Percentiles rank a stretch among this genome's conserved stretches.
Evolutionary conservation across 305 asterid genomes (phyloP).

Genomic region (Solanum hybrid): DNA sequence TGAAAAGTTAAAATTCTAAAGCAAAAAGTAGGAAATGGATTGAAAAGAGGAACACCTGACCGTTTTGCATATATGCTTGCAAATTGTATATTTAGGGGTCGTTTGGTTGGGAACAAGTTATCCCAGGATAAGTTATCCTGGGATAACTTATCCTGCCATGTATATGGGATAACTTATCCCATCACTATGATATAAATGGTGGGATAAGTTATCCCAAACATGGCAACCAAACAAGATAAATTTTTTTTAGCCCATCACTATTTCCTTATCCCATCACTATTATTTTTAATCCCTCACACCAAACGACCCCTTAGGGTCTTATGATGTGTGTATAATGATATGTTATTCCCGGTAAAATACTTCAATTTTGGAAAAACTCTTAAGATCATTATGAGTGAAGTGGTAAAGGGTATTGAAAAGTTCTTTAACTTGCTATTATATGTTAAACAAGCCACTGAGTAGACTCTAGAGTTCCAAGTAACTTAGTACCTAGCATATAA

Average conservation of each 20-base stretch:
- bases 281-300: too few species aligned
- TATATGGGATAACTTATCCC: too few species aligned
- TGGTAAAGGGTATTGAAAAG: not conserved
- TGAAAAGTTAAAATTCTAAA: not conserved
- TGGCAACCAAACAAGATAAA: too few species aligned
- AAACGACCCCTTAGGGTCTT: not conserved
- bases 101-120: too few species aligned
- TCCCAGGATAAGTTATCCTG: too few species aligned
- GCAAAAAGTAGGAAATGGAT: not conserved
- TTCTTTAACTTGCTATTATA: not conserved
- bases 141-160: too few species aligned
- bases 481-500: not conserved
- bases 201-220: too few species aligned
- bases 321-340: not conserved
- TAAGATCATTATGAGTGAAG: not conserved
- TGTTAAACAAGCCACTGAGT: not conserved
- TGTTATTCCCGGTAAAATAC: not conserved
- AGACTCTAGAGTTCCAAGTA: not conserved
- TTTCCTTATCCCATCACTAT: too few species aligned
- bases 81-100: not conserved
- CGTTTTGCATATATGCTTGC: not conserved
- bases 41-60: not conserved
- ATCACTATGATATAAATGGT: too few species aligned
- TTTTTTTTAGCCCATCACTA: too few species aligned
- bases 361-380: not conserved